Evolutionary conservation across 306 rosid genomes (phyloP).

Genomic region (Luffa aegyptiaca): DNA sequence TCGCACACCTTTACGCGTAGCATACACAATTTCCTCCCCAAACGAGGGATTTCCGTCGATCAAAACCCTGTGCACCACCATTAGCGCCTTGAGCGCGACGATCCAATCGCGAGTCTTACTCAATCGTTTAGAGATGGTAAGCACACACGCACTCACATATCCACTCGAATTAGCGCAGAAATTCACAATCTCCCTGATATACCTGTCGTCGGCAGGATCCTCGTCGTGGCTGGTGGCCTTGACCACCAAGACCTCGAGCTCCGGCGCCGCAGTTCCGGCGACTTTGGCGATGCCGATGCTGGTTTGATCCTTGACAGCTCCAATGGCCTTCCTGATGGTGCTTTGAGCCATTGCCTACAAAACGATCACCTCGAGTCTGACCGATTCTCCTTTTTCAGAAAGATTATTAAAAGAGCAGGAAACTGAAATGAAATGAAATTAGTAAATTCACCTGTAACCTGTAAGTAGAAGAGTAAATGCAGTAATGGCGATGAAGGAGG

Average conservation of each 20-base stretch:
- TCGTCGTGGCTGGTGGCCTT: constrained; percentile 80
- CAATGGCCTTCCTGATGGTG: constrained; percentile 84
- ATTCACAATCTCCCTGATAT: constrained; percentile 45
- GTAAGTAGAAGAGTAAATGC: background rate
- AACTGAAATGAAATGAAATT: background rate
- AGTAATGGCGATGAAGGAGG: background rate
- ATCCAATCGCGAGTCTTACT: constrained; percentile 76
- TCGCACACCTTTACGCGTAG: constrained; percentile 46
- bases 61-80: constrained; percentile 66
- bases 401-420: background rate
- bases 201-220: constrained; percentile 62
- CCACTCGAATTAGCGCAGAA: constrained; percentile 43
- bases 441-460: background rate
- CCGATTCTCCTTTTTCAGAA: background rate
- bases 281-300: constrained; percentile 87
- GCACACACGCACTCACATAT: constrained; percentile 47
- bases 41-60: constrained; percentile 65
- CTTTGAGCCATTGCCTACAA: constrained; percentile 43
- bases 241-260: constrained; percentile 69
- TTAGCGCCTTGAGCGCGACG: constrained; percentile 65
- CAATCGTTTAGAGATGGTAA: constrained; percentile 50
- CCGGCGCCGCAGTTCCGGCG: constrained; percentile 69
- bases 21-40: constrained; percentile 53
- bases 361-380: background rate
- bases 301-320: constrained; percentile 82